phyloP scores from a whole-genome alignment of 345 rosid genomes.

The Murraya koenigii region DNA sequence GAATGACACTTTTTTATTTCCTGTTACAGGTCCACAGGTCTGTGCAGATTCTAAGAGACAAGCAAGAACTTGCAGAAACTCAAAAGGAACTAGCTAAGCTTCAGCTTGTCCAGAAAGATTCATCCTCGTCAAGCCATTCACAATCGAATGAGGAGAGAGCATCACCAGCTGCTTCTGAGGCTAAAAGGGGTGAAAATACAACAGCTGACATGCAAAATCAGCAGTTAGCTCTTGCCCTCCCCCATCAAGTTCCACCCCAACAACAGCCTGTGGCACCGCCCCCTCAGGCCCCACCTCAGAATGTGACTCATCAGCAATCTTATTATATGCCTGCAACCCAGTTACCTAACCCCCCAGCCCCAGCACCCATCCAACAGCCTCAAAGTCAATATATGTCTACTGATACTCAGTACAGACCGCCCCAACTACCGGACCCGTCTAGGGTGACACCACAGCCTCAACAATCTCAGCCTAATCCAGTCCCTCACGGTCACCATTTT shows the following conservation, averaged over 20 bases:
- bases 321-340: constrained; percentile 65
- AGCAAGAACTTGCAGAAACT: constrained; percentile 93
- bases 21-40: constrained; percentile 88
- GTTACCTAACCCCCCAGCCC: constrained; percentile 47
- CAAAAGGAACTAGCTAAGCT: constrained; percentile 93
- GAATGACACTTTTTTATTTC: constrained; percentile 7
- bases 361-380: constrained; percentile 39
- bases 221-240: constrained; percentile 89
- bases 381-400: constrained; percentile 51
- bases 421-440: constrained; percentile 64
- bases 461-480: constrained; percentile 55
- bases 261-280: constrained; percentile 53
- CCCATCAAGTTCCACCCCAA: constrained; percentile 73
- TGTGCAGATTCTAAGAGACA: constrained; percentile 94
- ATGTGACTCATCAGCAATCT: constrained; percentile 59
- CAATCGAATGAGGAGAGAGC: constrained; percentile 70
- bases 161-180: constrained; percentile 55
- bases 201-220: constrained; percentile 60
- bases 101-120: constrained; percentile 85
- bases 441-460: constrained; percentile 56
- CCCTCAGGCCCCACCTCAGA: constrained; percentile 50
- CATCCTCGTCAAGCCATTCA: constrained; percentile 64
- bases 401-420: constrained; percentile 63
- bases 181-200: constrained; percentile 52
- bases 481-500: constrained; percentile 41